phyloP scores from a whole-genome alignment of 345 rosid species.

The Stellera chamaejasme region DNA sequence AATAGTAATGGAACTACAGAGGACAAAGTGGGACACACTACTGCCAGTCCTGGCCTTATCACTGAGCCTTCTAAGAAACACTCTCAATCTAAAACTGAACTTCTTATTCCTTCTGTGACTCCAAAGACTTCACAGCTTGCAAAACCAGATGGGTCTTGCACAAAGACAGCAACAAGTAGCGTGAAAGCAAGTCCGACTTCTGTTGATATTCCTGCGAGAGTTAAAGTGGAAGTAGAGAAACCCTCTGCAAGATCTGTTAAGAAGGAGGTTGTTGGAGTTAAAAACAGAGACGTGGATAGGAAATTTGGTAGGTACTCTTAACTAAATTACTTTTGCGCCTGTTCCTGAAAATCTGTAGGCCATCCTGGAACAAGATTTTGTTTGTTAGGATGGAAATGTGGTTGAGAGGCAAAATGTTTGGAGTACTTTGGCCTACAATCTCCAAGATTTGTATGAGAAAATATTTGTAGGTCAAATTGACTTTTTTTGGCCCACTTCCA shows the following conservation, averaged over 20 bases:
- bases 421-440: too few relatives aligned
- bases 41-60: slow-evolving; percentile 19
- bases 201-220: slow-evolving; percentile 14
- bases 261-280: slow-evolving; percentile 25
- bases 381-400: too few relatives aligned
- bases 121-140: slow-evolving; percentile 27
- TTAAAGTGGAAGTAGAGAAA: slow-evolving; percentile 33
- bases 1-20: slow-evolving; percentile 20
- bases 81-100: slow-evolving; percentile 32
- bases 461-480: too few relatives aligned
- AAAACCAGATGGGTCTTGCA: slow-evolving; percentile 21
- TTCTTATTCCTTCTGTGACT: slow-evolving; percentile 36
- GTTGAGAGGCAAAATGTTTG: too few relatives aligned
- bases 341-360: neutral
- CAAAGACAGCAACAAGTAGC: slow-evolving; percentile 19
- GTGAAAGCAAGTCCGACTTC: slow-evolving; percentile 20
- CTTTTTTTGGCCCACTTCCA: too few relatives aligned
- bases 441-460: too few relatives aligned
- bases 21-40: slow-evolving; percentile 26
- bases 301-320: slow-evolving; percentile 44
- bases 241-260: slow-evolving; percentile 24
- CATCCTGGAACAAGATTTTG: too few relatives aligned
- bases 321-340: neutral
- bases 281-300: slow-evolving; percentile 55
- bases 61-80: slow-evolving; percentile 22